A percentile compares a stretch with the other conserved stretches of the same genome.
Conservation (phyloP, 2,329 filamentous ascomycete species). For the Hortaea werneckii region DNA sequence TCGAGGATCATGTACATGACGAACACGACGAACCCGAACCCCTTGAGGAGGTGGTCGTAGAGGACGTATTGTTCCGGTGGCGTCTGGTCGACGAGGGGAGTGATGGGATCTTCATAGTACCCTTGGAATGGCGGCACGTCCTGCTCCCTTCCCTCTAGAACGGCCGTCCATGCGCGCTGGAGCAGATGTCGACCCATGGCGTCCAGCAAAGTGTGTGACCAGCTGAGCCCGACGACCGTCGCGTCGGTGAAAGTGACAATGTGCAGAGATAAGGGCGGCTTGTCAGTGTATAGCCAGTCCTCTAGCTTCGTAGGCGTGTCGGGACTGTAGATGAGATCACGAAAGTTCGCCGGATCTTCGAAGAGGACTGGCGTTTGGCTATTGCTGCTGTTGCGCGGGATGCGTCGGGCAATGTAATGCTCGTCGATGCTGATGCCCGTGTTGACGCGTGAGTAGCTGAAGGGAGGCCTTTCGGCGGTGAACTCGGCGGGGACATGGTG, state of each 20-base stretch:
- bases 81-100: slow-evolving; percentile 9
- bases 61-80: slow-evolving; percentile 11
- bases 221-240: slow-evolving; percentile 17
- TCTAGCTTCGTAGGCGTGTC: slow-evolving; percentile 2
- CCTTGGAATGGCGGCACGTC: slow-evolving; percentile 10
- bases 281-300: slow-evolving; percentile 10
- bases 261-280: slow-evolving; percentile 13
- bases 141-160: slow-evolving; percentile 16
- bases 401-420: slow-evolving; percentile 4
- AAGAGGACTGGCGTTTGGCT: slow-evolving; percentile 4
- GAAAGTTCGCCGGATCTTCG: neutral
- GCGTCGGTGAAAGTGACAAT: slow-evolving; percentile 16
- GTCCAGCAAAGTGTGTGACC: slow-evolving; percentile 17
- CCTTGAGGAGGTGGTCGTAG: slow-evolving; percentile 2
- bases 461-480: slow-evolving; percentile 7
- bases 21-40: slow-evolving; percentile 5
- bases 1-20: slow-evolving; percentile 7
- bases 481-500: slow-evolving; percentile 8
- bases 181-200: slow-evolving; percentile 12
- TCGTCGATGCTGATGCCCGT: slow-evolving; percentile 4
- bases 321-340: neutral
- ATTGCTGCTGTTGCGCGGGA: too few relatives aligned
- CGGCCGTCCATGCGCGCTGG: slow-evolving; percentile 15
- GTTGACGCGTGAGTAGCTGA: slow-evolving; percentile 4
- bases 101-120: slow-evolving; percentile 15